These are phyloP conservation scores for Salvia miltiorrhiza DNA, from an alignment of 257 asterid genomes.

Conservation along the genomic window DNA sequence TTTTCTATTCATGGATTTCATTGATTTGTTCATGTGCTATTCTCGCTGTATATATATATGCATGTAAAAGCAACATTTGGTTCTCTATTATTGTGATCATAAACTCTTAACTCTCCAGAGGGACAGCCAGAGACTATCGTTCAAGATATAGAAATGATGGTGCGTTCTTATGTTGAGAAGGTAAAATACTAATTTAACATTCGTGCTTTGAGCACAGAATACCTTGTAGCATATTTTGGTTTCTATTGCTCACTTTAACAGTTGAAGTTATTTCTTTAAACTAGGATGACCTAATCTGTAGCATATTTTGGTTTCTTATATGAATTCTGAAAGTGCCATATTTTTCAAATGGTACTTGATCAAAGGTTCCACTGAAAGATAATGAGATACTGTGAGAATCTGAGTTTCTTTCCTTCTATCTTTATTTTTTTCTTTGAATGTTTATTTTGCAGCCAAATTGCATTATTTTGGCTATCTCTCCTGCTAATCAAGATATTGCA, in stretches of 20 bases:
- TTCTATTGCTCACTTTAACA: constrained; percentile 1
- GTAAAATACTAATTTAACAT: constrained; percentile 32
- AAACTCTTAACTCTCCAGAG: constrained; percentile 48
- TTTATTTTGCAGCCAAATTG: constrained; percentile 70
- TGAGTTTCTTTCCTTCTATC: neutral
- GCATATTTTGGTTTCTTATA: too few relatives aligned
- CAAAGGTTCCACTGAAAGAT: neutral
- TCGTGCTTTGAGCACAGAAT: neutral
- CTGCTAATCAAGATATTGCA: constrained; percentile 98
- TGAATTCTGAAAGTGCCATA: neutral
- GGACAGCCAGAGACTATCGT: constrained; percentile 89
- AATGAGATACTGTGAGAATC: neutral
- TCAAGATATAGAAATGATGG: constrained; percentile 95
- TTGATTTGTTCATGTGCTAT: too few relatives aligned
- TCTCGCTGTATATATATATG: neutral
- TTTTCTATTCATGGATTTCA: too few relatives aligned
- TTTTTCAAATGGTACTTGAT: neutral
- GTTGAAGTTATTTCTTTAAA: neutral
- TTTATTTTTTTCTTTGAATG: neutral
- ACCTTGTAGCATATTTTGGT: neutral
- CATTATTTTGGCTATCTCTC: constrained; percentile 96
- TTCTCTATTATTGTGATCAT: constrained; percentile 18
- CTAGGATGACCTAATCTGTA: neutral
- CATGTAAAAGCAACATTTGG: neutral
- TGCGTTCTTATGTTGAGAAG: constrained; percentile 94